phyloP scores from a whole-genome alignment of 192 early-diverging fungal species.

The Rhizoclosmatium globosum region DNA sequence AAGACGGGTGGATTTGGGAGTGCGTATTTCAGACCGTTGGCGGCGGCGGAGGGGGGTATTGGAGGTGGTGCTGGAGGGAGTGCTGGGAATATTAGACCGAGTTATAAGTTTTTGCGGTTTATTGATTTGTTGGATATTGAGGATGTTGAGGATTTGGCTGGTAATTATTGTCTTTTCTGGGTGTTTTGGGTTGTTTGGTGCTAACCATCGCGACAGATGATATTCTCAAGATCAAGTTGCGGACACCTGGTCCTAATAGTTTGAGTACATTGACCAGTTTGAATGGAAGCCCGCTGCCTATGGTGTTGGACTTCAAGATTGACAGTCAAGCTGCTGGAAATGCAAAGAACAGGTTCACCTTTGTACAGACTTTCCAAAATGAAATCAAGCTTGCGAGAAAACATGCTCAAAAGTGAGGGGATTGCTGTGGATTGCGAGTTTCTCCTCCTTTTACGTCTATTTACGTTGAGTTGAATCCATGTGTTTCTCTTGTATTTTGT shows the following conservation, averaged over 20 bases:
- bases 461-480: too few relatives aligned
- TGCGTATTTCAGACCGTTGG: not conserved
- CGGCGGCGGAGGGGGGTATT: not conserved
- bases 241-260: constrained; percentile 9
- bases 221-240: constrained; percentile 11
- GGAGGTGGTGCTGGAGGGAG: not conserved
- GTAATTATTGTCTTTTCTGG: not conserved
- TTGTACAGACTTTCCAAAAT: constrained; percentile 23
- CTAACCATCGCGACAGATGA: constrained; percentile 11
- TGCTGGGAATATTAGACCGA: constrained; percentile 26
- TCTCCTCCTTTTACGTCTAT: too few relatives aligned
- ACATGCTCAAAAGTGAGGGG: too few relatives aligned
- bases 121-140: constrained; percentile 57
- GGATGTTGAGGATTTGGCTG: constrained; percentile 42
- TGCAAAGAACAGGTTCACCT: not conserved
- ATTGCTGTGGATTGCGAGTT: too few relatives aligned
- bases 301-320: constrained; percentile 30
- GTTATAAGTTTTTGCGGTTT: constrained; percentile 55
- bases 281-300: constrained; percentile 8
- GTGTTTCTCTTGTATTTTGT: too few relatives aligned
- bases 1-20: constrained; percentile 24
- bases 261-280: constrained; percentile 8
- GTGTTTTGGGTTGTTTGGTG: not conserved
- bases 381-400: constrained; percentile 8
- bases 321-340: constrained; percentile 17